Base-by-base conservation (phyloP, 1,284 basidiomycete species). In the Anthracocystis panici-leucophaei region DNA sequence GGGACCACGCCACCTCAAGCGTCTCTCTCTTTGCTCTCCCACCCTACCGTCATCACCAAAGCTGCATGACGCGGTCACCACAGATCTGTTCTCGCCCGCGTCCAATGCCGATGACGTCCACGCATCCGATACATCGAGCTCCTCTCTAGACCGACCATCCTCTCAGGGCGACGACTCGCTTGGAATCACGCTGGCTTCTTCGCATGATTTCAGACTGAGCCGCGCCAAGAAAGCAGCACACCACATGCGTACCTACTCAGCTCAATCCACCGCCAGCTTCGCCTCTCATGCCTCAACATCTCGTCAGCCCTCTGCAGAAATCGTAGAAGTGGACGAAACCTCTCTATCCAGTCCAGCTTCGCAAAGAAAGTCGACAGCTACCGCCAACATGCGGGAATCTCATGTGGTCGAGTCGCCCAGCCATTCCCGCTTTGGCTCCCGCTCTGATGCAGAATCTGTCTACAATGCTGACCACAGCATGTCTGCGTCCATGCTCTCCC, bases 1-100 rank as follows among this genome's bases (percentile, higher is more conserved):
- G n/a, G 35, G 38, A 27, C 66, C 66, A 65, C 65, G 72, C 49
- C 73, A 75, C 53, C 73, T 71, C 38, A 75, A 75, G 55, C 73
- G 64, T 48, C 73, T 75, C 46, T 75, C 73, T 5, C 64, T 75
- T 31, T 71, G 67, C 55, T 70, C 73, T 10, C 64, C 68, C 0
- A 64, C 63, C n/a, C 21, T 71, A 18, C 64, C 72, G 5, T 57
- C 66, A 35, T 64, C 68, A 14, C 53, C 60, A 31, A 54, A 46
- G 18, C 35, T 70, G 12, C 56, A 60, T 40, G 57, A 60, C 21
- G 20, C 27, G 18, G 55, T 59, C 14, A 46, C 46, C n/a, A 29
- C 45, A 3, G 67, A 75, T 38, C 55, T 64, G 11, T 70, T 70
- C 54, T 63, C 67, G n/a, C 62, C 62, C 2, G 11, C 56, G 18